These are phyloP conservation scores for Paramyrothecium roridum DNA, from an alignment of 2,329 filamentous ascomycete species.

Conservation along the genomic window DNA sequence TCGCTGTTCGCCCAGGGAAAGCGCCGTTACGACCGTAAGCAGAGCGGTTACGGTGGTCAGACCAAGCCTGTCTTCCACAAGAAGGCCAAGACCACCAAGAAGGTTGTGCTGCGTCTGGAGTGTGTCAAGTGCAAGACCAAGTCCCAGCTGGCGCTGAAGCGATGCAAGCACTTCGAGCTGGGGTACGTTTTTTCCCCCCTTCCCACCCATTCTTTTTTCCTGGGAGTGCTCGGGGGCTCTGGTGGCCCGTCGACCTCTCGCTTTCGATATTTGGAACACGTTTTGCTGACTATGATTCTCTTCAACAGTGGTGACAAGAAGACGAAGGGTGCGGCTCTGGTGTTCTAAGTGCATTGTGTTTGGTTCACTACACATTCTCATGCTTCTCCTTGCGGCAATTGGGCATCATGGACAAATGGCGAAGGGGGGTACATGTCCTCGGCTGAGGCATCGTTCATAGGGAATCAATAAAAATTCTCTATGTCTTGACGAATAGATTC, in stretches of 20 bases:
- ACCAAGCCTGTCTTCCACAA: slow-evolving; percentile 99
- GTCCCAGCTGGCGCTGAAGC: slow-evolving; percentile 96
- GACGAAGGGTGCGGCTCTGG: slow-evolving; percentile 99
- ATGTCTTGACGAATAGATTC: slow-evolving; percentile 4
- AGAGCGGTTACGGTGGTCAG: slow-evolving; percentile 99
- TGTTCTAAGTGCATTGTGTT: slow-evolving; percentile 78
- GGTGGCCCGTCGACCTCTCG: no score
- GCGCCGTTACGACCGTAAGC: slow-evolving; percentile 99
- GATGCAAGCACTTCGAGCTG: slow-evolving; percentile 99
- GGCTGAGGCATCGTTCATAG: slow-evolving; percentile 40
- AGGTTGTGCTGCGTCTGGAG: slow-evolving; percentile 97
- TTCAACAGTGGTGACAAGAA: slow-evolving; percentile 98
- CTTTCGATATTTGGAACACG: neutral
- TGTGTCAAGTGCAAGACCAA: slow-evolving; percentile 98
- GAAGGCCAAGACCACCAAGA: slow-evolving; percentile 99
- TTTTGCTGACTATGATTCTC: slow-evolving; percentile 36
- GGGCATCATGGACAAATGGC: slow-evolving; percentile 47
- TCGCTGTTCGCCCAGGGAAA: slow-evolving; percentile 98
- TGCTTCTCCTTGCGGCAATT: slow-evolving; percentile 41
- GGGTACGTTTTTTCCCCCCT: slow-evolving; percentile 65
- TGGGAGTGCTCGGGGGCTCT: neutral
- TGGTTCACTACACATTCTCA: slow-evolving; percentile 36
- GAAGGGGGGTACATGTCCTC: slow-evolving; percentile 44
- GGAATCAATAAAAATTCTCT: slow-evolving; percentile 36
- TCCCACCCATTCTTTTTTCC: slow-evolving; percentile 1